phyloP scores from a whole-genome alignment of 768 basidiomycete genomes.

The Strobilomyces dryophilus region DNA sequence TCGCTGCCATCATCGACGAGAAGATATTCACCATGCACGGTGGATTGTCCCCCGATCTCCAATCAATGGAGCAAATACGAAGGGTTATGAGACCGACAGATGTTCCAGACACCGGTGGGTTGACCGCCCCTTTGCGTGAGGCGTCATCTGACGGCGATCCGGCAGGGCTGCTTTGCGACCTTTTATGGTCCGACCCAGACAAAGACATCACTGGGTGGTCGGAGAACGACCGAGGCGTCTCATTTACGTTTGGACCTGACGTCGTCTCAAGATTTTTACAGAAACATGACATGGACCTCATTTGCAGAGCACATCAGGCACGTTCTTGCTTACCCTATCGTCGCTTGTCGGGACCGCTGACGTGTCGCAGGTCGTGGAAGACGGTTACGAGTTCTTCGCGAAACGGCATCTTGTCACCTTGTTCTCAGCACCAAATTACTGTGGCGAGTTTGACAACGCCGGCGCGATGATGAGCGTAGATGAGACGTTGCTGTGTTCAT shows the following conservation, averaged over 20 bases:
- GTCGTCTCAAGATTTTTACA: slow-evolving; percentile 97
- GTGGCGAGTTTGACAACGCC: slow-evolving; percentile 97
- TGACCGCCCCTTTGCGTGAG: background rate
- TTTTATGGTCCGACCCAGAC: slow-evolving; percentile 99
- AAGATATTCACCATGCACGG: slow-evolving; percentile 99
- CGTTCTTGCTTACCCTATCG: slow-evolving; percentile 18
- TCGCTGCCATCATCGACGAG: slow-evolving; percentile 99
- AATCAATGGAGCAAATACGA: slow-evolving; percentile 99
- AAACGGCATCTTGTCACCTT: slow-evolving; percentile 95
- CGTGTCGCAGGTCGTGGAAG: slow-evolving; percentile 80
- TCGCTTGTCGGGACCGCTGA: slow-evolving; percentile 4
- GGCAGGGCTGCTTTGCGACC: slow-evolving; percentile 87
- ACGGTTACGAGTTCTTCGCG: slow-evolving; percentile 98
- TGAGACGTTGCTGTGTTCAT: slow-evolving; percentile 94
- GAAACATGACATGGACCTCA: slow-evolving; percentile 99
- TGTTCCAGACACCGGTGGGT: slow-evolving; percentile 93
- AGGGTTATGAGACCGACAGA: slow-evolving; percentile 99
- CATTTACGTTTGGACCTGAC: slow-evolving; percentile 98
- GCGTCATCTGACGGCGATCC: slow-evolving; percentile 6
- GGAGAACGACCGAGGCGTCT: slow-evolving; percentile 98
- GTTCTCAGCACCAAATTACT: slow-evolving; percentile 95
- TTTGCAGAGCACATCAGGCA: slow-evolving; percentile 97
- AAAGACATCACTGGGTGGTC: slow-evolving; percentile 99
- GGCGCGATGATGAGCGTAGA: slow-evolving; percentile 99
- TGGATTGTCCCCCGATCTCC: slow-evolving; percentile 92